Evolutionary conservation across 805 yeast species (phyloP), one percentile per base, ranked within the genome.

Genomic region (Ogataea corticis): DNA sequence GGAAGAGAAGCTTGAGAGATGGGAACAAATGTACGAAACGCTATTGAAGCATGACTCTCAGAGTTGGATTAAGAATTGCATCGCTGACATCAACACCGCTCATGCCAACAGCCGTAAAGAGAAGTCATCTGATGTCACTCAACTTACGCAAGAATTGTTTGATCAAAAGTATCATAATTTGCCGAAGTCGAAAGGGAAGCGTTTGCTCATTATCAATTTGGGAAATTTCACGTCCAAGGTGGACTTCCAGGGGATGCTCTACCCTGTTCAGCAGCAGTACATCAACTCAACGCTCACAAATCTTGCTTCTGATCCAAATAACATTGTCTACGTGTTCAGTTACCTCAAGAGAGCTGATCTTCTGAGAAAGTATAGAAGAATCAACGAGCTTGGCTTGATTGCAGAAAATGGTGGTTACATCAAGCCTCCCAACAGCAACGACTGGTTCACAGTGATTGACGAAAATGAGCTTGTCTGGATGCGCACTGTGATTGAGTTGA

Each of bases 341-440:
- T 77, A 80, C 36, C 76, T 82, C 57, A 82, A 81, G 42, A 73
- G 85, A 48, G 65, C 73, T 1, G 87, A 83, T 33, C 67, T 91
- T 58, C 87, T 85, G 49, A 72, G 87, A 44, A 67, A 80, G 42
- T 90, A 83, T 67, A 73, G 84, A 15, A 76, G 88, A 53, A 75
- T 81, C 3, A 79, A 85, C 1, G 79, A 79, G 33, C 58, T 91
- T 25, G 97, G 97, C 0, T 70, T 92, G 42, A 82, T 92, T 51
- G 96, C 97, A 1, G 98, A 91, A 64, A 83, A 85, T 59, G 98
- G 98, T 30, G 95, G 89, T 0, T 88, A 77, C 57, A 73, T 92
- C 28, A 82, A 77, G 61, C 57, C 80, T 15, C 75, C 76, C 13
- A 73, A 77, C 16, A 52, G 69, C 21, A 65, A 70, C 13, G 65